These are phyloP conservation scores for Agaricus subrufescens DNA, from an alignment of 768 basidiomycete species.

Conservation along the genomic window DNA sequence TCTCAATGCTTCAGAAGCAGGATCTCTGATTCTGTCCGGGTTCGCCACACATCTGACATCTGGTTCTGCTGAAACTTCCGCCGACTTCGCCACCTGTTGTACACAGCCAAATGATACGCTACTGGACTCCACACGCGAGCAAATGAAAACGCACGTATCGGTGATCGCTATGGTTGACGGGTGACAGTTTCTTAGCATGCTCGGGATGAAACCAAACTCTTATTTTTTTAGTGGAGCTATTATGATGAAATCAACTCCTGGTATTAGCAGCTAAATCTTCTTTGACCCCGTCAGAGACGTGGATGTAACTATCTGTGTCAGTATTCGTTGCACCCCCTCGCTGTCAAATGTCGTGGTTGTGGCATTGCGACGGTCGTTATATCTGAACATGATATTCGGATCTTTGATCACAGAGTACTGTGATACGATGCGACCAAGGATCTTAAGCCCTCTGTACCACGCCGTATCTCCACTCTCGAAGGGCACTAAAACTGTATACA, in stretches of 20 bases:
- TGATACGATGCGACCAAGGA: too few species aligned
- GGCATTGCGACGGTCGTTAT: neutral
- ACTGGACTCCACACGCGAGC: too few species aligned
- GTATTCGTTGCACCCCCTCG: neutral
- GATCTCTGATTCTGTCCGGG: too few species aligned
- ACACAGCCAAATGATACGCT: too few species aligned
- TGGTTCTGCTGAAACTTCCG: too few species aligned
- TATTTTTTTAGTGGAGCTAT: neutral
- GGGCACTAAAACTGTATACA: neutral
- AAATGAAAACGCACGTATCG: too few species aligned
- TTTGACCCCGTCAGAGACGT: constrained; percentile 1
- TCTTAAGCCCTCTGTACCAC: neutral
- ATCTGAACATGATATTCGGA: neutral
- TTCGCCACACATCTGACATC: too few species aligned
- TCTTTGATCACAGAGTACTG: neutral
- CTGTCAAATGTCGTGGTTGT: neutral
- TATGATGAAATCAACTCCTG: neutral
- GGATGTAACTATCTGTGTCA: neutral
- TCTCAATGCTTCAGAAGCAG: too few species aligned
- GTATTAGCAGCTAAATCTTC: neutral
- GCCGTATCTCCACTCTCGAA: neutral
- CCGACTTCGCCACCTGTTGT: too few species aligned
- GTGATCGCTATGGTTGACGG: too few species aligned
- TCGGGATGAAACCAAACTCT: too few species aligned
- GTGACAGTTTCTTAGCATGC: too few species aligned